These are phyloP conservation scores for Thermomucor indicae-seudaticae DNA, from an alignment of 371 early-diverging fungal species.

Conservation along the genomic window DNA sequence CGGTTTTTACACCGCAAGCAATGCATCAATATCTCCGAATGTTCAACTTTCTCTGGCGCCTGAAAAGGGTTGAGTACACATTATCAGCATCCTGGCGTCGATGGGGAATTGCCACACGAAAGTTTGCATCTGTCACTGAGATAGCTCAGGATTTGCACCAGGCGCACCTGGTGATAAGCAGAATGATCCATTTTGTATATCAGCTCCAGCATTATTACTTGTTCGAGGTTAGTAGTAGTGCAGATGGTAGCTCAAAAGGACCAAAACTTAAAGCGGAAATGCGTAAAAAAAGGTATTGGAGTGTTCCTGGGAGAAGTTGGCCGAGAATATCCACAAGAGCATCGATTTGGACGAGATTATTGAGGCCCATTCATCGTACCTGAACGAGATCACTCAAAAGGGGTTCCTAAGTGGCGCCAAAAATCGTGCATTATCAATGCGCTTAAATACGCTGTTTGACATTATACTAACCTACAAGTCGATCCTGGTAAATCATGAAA, in stretches of 20 bases:
- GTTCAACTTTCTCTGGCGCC: slow-evolving; percentile 84
- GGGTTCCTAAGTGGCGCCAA: slow-evolving; percentile 54
- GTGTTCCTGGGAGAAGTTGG: slow-evolving; percentile 85
- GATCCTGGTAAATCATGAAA: slow-evolving; percentile 9
- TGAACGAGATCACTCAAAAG: slow-evolving; percentile 58
- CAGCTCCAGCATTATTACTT: slow-evolving; percentile 88
- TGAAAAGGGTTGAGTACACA: slow-evolving; percentile 85
- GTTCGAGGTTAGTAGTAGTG: slow-evolving; percentile 56
- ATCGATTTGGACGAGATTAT: slow-evolving; percentile 74
- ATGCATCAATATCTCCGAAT: slow-evolving; percentile 82
- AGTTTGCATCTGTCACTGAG: slow-evolving; percentile 27
- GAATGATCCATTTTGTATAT: slow-evolving; percentile 93
- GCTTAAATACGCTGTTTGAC: slow-evolving; percentile 34
- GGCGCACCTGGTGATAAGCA: slow-evolving; percentile 63
- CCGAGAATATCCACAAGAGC: slow-evolving; percentile 52
- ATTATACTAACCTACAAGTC: slow-evolving; percentile 31
- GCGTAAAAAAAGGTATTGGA: slow-evolving; percentile 69
- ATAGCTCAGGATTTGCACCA: slow-evolving; percentile 52
- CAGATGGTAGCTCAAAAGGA: too few relatives aligned
- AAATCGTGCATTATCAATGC: slow-evolving; percentile 38
- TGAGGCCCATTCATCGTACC: slow-evolving; percentile 63
- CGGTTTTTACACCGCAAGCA: slow-evolving; percentile 69
- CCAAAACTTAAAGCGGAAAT: too few relatives aligned
- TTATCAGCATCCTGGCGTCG: slow-evolving; percentile 76
- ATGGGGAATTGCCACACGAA: slow-evolving; percentile 66